Conservation (phyloP, 768 basidiomycete species). For the Daedalea quercina region DNA sequence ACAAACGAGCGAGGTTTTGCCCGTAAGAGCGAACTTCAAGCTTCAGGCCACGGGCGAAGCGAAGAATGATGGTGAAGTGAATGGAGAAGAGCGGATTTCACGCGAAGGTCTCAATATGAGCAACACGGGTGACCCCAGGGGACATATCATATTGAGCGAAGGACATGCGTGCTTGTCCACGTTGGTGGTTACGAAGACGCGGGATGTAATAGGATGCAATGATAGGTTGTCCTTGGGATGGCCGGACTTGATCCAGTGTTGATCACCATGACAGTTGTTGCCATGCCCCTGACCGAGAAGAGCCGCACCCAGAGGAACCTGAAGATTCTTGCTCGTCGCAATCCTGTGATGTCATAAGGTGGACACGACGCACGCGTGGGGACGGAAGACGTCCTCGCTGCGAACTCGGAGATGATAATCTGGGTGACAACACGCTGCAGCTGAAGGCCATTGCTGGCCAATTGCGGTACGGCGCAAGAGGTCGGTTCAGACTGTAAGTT, state of each 20-base stretch:
- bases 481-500: too few species aligned
- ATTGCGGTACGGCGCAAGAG: too few species aligned
- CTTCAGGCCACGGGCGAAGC: neutral
- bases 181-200: neutral
- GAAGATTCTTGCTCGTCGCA: too few species aligned
- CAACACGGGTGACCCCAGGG: neutral
- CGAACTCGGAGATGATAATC: too few species aligned
- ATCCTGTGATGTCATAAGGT: too few species aligned
- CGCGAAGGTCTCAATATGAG: neutral
- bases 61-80: neutral
- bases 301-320: too few species aligned
- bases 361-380: too few species aligned
- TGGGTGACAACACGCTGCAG: too few species aligned
- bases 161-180: neutral
- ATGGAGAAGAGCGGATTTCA: neutral
- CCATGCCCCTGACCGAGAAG: neutral
- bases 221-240: too few species aligned
- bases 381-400: too few species aligned
- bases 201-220: too few species aligned
- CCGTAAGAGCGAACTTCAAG: neutral
- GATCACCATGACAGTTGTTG: neutral
- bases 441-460: too few species aligned
- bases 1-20: neutral
- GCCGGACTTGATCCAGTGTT: neutral
- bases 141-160: neutral